These are phyloP conservation scores for Dioscorea dumetorum DNA, from an alignment of 106 monocot genomes.

Conservation along the genomic window DNA sequence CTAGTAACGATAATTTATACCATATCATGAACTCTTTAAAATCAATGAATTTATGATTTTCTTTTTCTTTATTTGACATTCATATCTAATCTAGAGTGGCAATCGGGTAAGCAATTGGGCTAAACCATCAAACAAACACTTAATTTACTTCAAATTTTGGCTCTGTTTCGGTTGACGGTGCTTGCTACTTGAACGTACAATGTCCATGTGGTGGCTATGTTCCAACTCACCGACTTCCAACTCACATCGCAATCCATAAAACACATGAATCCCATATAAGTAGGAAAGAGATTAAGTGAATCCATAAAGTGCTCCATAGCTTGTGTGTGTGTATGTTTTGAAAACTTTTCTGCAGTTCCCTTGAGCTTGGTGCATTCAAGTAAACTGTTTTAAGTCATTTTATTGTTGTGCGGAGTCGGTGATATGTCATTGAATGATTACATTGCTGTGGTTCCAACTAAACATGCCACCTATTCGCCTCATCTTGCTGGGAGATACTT, in stretches of 20 bases:
- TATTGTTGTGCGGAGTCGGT: slow-evolving; percentile 18
- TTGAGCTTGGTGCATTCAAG: no score
- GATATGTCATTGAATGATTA: slow-evolving; percentile 57
- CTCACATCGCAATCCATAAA: no score
- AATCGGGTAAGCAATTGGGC: no score
- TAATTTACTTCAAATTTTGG: background rate
- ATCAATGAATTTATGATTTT: background rate
- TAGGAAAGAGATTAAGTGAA: no score
- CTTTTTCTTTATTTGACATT: background rate
- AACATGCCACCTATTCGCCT: slow-evolving; percentile 51
- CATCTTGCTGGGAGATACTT: slow-evolving; percentile 58
- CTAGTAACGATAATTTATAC: slow-evolving; percentile 14
- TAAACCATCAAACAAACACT: no score
- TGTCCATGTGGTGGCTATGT: slow-evolving; percentile 1
- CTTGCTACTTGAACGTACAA: no score
- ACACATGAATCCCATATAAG: no score
- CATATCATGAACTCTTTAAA: background rate
- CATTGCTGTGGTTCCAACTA: slow-evolving; percentile 30
- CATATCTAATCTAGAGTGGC: no score
- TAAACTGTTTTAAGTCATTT: no score
- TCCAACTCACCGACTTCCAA: slow-evolving; percentile 4
- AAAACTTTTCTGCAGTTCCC: no score
- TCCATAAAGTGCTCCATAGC: no score
- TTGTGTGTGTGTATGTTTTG: no score
- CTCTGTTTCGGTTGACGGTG: slow-evolving; percentile 4